phyloP scores from a whole-genome alignment of 164 flowering plant species.

The Aristolochia fimbriata region DNA sequence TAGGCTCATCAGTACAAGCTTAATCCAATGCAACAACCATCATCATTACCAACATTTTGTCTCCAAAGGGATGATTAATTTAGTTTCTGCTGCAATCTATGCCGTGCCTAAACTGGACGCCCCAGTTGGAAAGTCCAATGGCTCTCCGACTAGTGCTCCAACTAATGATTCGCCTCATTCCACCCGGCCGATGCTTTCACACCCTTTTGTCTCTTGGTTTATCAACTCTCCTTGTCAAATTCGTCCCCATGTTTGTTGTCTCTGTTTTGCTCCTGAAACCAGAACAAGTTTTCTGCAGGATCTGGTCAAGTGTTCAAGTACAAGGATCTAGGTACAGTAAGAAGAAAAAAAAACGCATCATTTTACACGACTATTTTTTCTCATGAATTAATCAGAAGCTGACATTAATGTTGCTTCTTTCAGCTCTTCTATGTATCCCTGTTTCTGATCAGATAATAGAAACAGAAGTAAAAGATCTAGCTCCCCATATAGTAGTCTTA shows the following conservation, averaged over 20 bases:
- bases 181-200: background rate
- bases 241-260: background rate
- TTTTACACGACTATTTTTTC: background rate
- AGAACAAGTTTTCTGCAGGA: background rate
- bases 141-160: conserved; percentile 22
- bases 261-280: background rate
- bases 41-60: conserved; percentile 17
- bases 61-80: conserved; percentile 16
- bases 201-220: background rate
- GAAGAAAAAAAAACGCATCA: background rate
- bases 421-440: too few species aligned
- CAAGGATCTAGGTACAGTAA: background rate
- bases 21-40: conserved; percentile 8
- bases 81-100: conserved; percentile 2
- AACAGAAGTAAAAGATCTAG: too few species aligned
- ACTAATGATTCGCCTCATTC: background rate
- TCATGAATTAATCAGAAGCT: background rate
- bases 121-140: background rate
- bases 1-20: conserved; percentile 5
- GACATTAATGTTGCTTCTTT: too few species aligned
- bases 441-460: too few species aligned
- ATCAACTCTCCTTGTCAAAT: too few species aligned
- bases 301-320: background rate
- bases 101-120: conserved; percentile 5
- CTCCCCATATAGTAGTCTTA: too few species aligned